A percentile compares a stretch with the other conserved stretches of the same genome.
These are phyloP conservation scores for Ocimum tenuiflorum DNA, from an alignment of 257 asterid species.

Conservation along the genomic window DNA sequence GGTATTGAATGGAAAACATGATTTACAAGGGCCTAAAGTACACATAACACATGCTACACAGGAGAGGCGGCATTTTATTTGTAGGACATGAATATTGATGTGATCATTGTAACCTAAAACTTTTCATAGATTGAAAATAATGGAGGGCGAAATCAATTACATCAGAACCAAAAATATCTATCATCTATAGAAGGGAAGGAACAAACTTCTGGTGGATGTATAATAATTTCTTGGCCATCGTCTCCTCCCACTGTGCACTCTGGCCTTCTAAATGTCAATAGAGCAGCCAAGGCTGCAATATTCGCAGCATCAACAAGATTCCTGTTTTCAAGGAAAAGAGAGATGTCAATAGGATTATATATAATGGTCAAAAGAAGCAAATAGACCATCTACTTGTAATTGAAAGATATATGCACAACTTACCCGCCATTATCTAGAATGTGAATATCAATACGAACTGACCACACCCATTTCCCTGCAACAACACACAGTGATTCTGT, in stretches of 20 bases:
- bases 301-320: conserved; percentile 97
- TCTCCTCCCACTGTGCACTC: conserved; percentile 88
- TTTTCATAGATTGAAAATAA: neutral
- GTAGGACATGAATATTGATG: neutral
- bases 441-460: conserved; percentile 84
- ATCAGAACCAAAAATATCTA: neutral
- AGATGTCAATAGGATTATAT: neutral
- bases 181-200: conserved; percentile 10
- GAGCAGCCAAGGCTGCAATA: conserved; percentile 92
- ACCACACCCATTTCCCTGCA: conserved; percentile 94
- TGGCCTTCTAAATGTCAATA: conserved; percentile 82
- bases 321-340: no score
- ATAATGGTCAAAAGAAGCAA: neutral
- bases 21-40: neutral
- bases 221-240: conserved; percentile 66
- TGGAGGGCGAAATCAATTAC: neutral
- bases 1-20: neutral
- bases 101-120: neutral
- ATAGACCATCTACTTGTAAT: conserved; percentile 3
- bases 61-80: neutral
- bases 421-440: conserved; percentile 94
- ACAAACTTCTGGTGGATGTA: conserved; percentile 79
- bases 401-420: conserved; percentile 19
- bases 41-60: conserved; percentile 9
- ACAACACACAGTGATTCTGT: conserved; percentile 92